Conservation (phyloP, 2,329 filamentous ascomycete species). For the Hypoxylon sp. region DNA sequence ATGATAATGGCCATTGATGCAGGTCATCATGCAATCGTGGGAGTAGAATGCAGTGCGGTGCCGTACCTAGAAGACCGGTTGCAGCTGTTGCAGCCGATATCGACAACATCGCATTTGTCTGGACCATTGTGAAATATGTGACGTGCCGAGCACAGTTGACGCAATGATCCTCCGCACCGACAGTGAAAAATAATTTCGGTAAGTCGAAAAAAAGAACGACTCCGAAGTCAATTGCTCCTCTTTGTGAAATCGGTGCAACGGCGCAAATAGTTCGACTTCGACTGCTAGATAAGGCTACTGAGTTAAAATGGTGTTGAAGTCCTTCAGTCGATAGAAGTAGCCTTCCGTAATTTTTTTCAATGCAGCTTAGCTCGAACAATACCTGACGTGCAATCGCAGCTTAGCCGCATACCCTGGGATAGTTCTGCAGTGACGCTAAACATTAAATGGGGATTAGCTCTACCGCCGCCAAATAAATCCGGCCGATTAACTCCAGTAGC, state of each 20-base stretch:
- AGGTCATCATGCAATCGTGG: no score
- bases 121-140: slow-evolving; percentile 51
- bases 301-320: slow-evolving; percentile 5
- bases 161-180: neutral
- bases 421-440: slow-evolving; percentile 11
- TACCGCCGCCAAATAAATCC: slow-evolving; percentile 35
- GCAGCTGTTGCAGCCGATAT: slow-evolving; percentile 68
- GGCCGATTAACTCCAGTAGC: slow-evolving; percentile 16
- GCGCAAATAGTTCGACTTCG: no score
- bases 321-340: slow-evolving; percentile 9
- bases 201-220: no score
- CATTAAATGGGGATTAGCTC: slow-evolving; percentile 6
- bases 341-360: slow-evolving; percentile 36
- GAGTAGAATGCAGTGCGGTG: slow-evolving; percentile 5
- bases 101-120: slow-evolving; percentile 65
- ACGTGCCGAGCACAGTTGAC: slow-evolving; percentile 1
- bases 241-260: no score
- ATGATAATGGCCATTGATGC: neutral
- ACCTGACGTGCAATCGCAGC: slow-evolving; percentile 28
- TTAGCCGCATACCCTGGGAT: slow-evolving; percentile 19
- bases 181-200: no score
- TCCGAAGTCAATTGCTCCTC: no score
- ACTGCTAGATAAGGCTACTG: slow-evolving; percentile 15
- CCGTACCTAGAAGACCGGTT: slow-evolving; percentile 67
- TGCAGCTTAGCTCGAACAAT: slow-evolving; percentile 26